Evolutionary conservation across 2,329 filamentous ascomycete species (phyloP).

Genomic region (Zymoseptoria ardabiliae): DNA sequence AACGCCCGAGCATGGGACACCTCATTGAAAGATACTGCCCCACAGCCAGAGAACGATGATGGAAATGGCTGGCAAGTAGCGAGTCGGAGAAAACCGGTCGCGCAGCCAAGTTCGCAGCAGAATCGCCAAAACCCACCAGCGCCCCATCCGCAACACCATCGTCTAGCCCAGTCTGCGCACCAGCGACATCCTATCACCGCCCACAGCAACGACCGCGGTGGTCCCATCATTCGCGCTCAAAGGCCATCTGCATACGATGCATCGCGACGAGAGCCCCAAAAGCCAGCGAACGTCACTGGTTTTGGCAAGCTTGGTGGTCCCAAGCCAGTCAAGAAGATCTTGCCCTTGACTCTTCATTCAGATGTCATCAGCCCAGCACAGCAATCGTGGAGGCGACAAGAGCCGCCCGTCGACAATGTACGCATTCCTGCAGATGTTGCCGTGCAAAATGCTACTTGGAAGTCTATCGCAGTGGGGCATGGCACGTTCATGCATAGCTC

Average conservation of each 20-base stretch:
- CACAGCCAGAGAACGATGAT: not conserved
- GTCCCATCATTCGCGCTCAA: no score
- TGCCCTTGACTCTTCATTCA: not conserved
- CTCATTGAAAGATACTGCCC: not conserved
- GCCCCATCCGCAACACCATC: not conserved
- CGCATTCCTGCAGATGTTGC: conserved; percentile 17
- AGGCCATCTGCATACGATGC: no score
- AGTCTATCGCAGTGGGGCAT: conserved; percentile 13
- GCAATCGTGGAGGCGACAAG: conserved; percentile 13
- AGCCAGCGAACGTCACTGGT: no score
- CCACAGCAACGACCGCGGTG: not conserved
- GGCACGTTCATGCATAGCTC: conserved; percentile 17
- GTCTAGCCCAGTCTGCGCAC: conserved; percentile 1
- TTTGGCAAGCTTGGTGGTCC: no score
- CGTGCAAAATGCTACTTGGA: conserved; percentile 4
- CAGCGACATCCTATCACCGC: not conserved
- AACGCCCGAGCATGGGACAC: conserved; percentile 19
- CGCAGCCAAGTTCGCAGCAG: not conserved
- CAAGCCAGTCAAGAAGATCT: not conserved
- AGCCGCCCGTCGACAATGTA: conserved; percentile 8
- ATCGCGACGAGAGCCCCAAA: no score
- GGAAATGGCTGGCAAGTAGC: not conserved
- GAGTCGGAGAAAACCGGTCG: not conserved
- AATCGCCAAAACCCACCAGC: not conserved
- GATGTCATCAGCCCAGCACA: conserved; percentile 14